Conservation (phyloP, 225 moss, liverwort and hornwort species). For the Climacium dendroides region DNA sequence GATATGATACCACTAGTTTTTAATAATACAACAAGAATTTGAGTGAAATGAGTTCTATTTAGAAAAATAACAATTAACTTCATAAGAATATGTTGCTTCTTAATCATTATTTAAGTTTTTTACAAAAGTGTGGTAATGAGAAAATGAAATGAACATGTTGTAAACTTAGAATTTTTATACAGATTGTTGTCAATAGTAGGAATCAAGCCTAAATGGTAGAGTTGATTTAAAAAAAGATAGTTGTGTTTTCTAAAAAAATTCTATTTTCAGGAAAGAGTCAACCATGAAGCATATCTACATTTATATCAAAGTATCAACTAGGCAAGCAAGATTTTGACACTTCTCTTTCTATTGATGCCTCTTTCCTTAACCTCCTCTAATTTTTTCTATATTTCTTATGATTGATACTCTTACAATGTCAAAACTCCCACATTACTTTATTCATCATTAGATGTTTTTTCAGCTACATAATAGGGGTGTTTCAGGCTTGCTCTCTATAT, state of each 20-base stretch:
- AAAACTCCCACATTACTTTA: neutral
- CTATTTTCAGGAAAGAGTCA: too few relatives aligned
- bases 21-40: neutral
- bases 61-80: too few relatives aligned
- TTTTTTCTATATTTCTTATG: accelerated
- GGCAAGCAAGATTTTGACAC: too few relatives aligned
- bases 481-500: too few relatives aligned
- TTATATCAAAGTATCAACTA: too few relatives aligned
- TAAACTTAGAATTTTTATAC: neutral
- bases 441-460: too few relatives aligned
- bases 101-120: neutral
- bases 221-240: too few relatives aligned
- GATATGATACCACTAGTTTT: neutral
- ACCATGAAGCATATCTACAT: too few relatives aligned
- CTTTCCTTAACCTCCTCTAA: neutral
- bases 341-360: accelerated
- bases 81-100: accelerated
- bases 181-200: accelerated
- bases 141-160: too few relatives aligned
- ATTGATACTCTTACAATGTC: neutral
- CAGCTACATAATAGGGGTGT: too few relatives aligned
- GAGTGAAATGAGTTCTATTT: neutral
- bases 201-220: neutral
- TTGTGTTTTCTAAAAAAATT: too few relatives aligned
- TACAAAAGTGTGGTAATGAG: neutral